Evolutionary conservation across 2,329 filamentous ascomycete species (phyloP).

Genomic region (Sporothrix brunneoviolacea): DNA sequence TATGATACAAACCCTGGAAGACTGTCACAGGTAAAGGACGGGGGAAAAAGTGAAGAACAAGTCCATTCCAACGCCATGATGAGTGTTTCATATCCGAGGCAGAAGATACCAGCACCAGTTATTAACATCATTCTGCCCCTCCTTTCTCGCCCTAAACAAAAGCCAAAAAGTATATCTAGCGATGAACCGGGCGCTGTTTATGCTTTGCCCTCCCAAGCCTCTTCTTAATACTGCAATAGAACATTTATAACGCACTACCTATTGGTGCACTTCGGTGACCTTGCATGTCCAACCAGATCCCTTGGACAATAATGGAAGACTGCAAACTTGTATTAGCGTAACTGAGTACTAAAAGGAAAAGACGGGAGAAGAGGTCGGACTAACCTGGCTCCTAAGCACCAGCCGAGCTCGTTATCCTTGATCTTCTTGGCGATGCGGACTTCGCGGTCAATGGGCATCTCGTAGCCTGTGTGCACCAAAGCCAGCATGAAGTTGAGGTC

Average conservation of each 20-base stretch:
- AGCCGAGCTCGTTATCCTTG: slow-evolving; percentile 90
- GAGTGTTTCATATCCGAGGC: not conserved
- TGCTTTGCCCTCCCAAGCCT: too few relatives aligned
- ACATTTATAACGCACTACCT: not conserved
- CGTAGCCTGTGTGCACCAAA: slow-evolving; percentile 88
- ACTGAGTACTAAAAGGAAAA: not conserved
- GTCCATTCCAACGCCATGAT: slow-evolving; percentile 7
- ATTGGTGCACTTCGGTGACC: slow-evolving; percentile 62
- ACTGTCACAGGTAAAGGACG: not conserved
- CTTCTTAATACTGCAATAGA: too few relatives aligned
- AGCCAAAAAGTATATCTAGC: not conserved
- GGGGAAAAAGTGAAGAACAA: not conserved
- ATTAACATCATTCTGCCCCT: not conserved
- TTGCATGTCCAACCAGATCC: slow-evolving; percentile 87
- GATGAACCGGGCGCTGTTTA: not conserved
- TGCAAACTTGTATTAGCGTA: slow-evolving; percentile 29
- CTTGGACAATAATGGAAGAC: slow-evolving; percentile 74
- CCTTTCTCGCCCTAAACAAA: not conserved
- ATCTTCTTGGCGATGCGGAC: slow-evolving; percentile 99
- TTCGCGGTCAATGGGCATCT: slow-evolving; percentile 94
- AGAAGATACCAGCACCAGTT: not conserved
- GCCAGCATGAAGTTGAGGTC: slow-evolving; percentile 96
- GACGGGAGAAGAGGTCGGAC: slow-evolving; percentile 24
- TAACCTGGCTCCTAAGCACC: slow-evolving; percentile 95
- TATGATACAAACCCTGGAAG: not conserved